These are phyloP conservation scores for Plasmodium vinckei DNA, from an alignment of 169 alveolate species.

Conservation along the genomic window DNA sequence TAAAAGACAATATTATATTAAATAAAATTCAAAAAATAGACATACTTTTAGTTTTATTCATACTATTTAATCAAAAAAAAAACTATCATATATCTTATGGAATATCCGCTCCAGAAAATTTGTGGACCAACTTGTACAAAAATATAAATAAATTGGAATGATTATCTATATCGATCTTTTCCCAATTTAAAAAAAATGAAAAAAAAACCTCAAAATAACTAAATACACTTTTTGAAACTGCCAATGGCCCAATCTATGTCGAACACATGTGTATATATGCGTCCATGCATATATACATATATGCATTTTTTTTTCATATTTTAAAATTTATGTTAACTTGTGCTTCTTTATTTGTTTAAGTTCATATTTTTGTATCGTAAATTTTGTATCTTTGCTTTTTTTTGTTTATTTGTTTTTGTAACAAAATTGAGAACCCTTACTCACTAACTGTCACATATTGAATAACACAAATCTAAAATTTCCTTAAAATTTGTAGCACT, in stretches of 20 bases:
- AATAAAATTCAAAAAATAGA: slow-evolving; percentile 65
- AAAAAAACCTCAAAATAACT: too few relatives aligned
- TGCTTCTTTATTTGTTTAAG: not conserved
- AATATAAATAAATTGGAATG: slow-evolving; percentile 37
- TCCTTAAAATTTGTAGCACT: slow-evolving; percentile 63
- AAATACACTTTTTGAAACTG: too few relatives aligned
- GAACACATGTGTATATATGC: not conserved
- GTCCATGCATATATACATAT: not conserved
- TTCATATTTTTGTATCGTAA: not conserved
- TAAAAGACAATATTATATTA: slow-evolving; percentile 58
- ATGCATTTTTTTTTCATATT: not conserved
- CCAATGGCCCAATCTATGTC: too few relatives aligned
- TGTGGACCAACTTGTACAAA: slow-evolving; percentile 27
- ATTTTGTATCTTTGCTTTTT: slow-evolving; percentile 4
- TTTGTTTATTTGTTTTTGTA: slow-evolving; percentile 2
- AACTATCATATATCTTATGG: slow-evolving; percentile 71
- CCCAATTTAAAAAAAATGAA: too few relatives aligned
- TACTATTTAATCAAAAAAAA: slow-evolving; percentile 49
- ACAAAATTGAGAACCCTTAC: not conserved
- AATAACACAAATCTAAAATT: slow-evolving; percentile 54
- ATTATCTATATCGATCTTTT: not conserved
- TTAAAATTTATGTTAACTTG: too few relatives aligned
- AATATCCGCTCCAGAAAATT: slow-evolving; percentile 62
- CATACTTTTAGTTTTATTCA: slow-evolving; percentile 41
- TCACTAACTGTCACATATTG: slow-evolving; percentile 6